Conservation (phyloP, 2,329 filamentous ascomycete genomes). For the Epichloe typhina region DNA sequence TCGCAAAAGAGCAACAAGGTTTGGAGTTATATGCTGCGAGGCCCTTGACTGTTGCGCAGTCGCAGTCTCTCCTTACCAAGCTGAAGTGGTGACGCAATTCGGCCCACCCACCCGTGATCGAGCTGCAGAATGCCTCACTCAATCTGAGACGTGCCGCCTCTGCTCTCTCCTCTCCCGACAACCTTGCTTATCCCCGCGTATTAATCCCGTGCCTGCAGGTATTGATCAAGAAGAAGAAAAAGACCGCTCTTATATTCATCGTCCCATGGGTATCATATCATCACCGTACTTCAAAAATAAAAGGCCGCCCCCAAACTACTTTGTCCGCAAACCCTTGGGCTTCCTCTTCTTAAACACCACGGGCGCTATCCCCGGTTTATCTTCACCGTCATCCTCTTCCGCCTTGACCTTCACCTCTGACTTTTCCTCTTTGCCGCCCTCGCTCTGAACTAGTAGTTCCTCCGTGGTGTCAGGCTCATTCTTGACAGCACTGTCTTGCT, state of each 20-base stretch:
- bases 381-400: constrained; percentile 28
- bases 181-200: no score
- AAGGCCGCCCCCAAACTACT: constrained; percentile 21
- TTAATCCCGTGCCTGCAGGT: no score
- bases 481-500: constrained; percentile 7
- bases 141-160: no score
- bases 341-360: constrained; percentile 75
- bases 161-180: no score
- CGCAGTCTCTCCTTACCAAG: not conserved
- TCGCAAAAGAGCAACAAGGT: not conserved
- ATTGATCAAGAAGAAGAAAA: not conserved
- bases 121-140: not conserved
- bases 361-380: constrained; percentile 20
- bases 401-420: constrained; percentile 10
- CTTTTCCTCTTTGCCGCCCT: constrained; percentile 1
- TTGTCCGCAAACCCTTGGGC: constrained; percentile 49
- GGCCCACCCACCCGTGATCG: not conserved
- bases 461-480: not conserved
- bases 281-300: not conserved
- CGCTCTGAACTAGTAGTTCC: no score
- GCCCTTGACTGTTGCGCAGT: not conserved
- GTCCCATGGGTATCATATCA: constrained; percentile 4
- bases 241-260: not conserved
- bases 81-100: not conserved
- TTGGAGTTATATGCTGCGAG: not conserved